These are phyloP conservation scores for Elaeis guineensis DNA, from an alignment of 176 grass and related monocot species.

Conservation along the genomic window DNA sequence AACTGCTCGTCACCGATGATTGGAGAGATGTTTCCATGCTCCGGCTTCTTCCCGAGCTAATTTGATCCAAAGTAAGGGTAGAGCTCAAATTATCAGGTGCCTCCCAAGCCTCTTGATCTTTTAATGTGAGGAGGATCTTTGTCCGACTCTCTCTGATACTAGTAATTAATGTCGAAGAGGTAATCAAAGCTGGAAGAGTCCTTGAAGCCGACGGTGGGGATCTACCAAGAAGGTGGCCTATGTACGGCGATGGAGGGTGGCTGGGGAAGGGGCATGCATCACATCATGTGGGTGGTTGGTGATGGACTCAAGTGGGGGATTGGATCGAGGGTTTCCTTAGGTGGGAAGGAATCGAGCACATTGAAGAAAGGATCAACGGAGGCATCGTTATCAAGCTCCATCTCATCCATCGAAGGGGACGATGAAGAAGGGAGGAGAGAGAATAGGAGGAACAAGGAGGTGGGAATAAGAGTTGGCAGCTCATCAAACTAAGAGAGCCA, in stretches of 20 bases:
- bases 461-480: background rate
- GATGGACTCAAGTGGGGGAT: conserved; percentile 10
- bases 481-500: no score
- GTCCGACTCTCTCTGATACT: background rate
- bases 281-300: background rate
- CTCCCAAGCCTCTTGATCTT: background rate
- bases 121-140: background rate
- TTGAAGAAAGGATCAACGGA: conserved; percentile 27
- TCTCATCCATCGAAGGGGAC: conserved; percentile 20
- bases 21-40: background rate
- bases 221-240: background rate
- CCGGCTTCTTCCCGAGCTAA: background rate
- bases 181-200: conserved; percentile 5
- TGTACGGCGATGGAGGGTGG: conserved; percentile 14
- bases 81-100: background rate
- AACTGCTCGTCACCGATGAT: background rate
- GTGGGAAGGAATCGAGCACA: conserved; percentile 21
- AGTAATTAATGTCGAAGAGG: background rate
- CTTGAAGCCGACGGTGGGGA: conserved; percentile 11
- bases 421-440: background rate
- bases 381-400: background rate
- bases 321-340: conserved; percentile 12
- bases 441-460: background rate
- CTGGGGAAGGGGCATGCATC: background rate
- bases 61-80: background rate